Percentiles rank a stretch among this genome's conserved stretches.
Conservation (phyloP, 306 rosid species). For the Quercus robur region DNA sequence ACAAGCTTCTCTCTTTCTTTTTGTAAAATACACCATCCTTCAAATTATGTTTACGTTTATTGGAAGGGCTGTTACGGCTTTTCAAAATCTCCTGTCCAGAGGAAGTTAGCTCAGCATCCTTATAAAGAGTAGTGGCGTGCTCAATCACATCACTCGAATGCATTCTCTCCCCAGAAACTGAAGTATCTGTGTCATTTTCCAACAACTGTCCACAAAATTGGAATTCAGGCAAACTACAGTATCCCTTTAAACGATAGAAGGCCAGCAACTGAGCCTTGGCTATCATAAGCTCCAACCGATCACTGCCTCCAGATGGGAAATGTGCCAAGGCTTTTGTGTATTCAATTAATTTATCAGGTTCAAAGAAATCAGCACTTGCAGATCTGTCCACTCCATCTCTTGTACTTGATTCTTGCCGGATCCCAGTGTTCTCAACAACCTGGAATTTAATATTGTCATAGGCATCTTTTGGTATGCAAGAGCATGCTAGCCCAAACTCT, state of each 20-base stretch:
- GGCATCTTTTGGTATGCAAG: constrained; percentile 61
- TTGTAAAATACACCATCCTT: constrained; percentile 51
- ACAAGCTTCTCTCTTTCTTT: constrained; percentile 70
- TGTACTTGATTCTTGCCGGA: constrained; percentile 42
- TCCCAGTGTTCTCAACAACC: constrained; percentile 77
- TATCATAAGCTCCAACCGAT: constrained; percentile 63
- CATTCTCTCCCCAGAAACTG: constrained; percentile 26
- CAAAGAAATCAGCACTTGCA: constrained; percentile 51
- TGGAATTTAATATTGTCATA: constrained; percentile 55
- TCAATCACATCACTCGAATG: constrained; percentile 30
- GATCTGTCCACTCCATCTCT: constrained; percentile 56
- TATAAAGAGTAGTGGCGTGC: constrained; percentile 29
- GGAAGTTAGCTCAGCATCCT: constrained; percentile 39
- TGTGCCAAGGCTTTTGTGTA: constrained; percentile 54
- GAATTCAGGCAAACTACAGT: constrained; percentile 67
- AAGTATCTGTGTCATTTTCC: constrained; percentile 44
- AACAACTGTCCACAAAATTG: constrained; percentile 55
- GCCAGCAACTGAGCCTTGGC: constrained; percentile 88
- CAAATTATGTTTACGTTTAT: constrained; percentile 68
- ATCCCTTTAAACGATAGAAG: constrained; percentile 70
- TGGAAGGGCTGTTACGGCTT: constrained; percentile 39
- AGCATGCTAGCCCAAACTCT: constrained; percentile 74
- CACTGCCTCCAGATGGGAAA: constrained; percentile 53
- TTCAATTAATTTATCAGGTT: constrained; percentile 50
- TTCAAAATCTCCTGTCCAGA: constrained; percentile 34